Conservation (phyloP, 768 basidiomycete genomes). For the Boletus subcaerulescens region DNA sequence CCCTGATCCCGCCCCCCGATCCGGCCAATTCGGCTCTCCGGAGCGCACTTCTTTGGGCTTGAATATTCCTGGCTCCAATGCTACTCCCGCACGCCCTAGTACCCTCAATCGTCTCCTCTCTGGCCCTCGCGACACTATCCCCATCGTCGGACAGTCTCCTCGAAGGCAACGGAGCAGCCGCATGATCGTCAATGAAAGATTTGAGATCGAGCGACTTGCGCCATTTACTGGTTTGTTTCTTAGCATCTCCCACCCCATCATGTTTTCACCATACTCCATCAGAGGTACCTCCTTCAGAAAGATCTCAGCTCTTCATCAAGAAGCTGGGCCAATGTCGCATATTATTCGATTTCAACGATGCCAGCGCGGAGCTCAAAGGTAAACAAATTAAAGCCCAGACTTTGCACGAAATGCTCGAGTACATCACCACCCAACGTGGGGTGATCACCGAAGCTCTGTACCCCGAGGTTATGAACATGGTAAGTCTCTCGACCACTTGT, state of each 20-base stretch:
- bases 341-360: constrained; percentile 98
- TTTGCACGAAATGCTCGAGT: constrained; percentile 97
- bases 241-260: constrained; percentile 2
- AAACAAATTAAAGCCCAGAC: constrained; percentile 99
- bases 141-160: constrained; percentile 93
- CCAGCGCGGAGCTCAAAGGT: constrained; percentile 90
- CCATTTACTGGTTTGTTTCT: constrained; percentile 69
- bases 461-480: constrained; percentile 99
- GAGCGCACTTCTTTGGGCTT: constrained; percentile 48
- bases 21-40: constrained; percentile 40
- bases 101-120: constrained; percentile 73
- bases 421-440: constrained; percentile 93
- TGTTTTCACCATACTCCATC: neutral
- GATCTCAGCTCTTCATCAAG: constrained; percentile 86
- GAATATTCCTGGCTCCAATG: constrained; percentile 44
- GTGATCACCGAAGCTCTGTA: constrained; percentile 97
- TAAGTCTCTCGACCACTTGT: constrained; percentile 35
- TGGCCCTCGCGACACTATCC: constrained; percentile 93
- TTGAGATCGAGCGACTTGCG: constrained; percentile 92
- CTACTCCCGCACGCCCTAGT: constrained; percentile 62
- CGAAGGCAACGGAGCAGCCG: constrained; percentile 97
- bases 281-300: constrained; percentile 90
- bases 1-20: constrained; percentile 44
- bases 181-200: constrained; percentile 93
- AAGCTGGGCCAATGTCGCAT: constrained; percentile 97